Evolutionary conservation across 352 stramenopile genomes (phyloP).

Genomic region (Globisporangium rhizosaccharum): DNA sequence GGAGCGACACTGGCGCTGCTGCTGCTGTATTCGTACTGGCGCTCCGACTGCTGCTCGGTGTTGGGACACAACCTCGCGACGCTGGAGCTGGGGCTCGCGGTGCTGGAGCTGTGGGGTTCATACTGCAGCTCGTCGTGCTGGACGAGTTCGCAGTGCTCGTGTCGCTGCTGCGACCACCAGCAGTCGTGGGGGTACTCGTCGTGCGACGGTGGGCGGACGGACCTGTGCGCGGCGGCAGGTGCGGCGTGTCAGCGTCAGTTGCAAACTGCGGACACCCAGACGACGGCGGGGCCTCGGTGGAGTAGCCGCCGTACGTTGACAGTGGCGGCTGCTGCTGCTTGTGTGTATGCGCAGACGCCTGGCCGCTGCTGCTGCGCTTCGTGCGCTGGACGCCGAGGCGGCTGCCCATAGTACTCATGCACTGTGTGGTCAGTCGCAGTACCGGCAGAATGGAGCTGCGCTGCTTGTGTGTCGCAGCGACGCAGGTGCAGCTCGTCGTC

Average conservation of each 20-base stretch:
- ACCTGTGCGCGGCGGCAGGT: neutral
- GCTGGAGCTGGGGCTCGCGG: neutral
- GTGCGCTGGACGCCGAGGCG: neutral
- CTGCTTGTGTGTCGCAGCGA: too few species aligned
- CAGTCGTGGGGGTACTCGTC: neutral
- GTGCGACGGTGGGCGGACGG: neutral
- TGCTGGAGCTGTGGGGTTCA: neutral
- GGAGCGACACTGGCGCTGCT: neutral
- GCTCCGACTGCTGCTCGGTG: too few species aligned
- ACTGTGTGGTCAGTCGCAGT: neutral
- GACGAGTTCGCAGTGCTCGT: neutral
- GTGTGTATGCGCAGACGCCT: neutral
- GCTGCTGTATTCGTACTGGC: neutral
- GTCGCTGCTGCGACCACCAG: neutral
- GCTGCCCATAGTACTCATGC: conserved; percentile 1
- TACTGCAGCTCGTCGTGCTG: conserved; percentile 1
- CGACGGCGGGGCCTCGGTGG: neutral
- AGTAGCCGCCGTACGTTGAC: neutral
- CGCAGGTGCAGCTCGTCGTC: neutral
- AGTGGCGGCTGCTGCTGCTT: too few species aligned
- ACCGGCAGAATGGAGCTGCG: neutral
- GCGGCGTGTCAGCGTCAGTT: conserved; percentile 3
- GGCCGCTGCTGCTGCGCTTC: neutral
- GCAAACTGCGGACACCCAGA: conserved; percentile 2
- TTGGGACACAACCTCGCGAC: neutral